phyloP scores from a whole-genome alignment of 257 asterid genomes.

The Perilla frutescens region DNA sequence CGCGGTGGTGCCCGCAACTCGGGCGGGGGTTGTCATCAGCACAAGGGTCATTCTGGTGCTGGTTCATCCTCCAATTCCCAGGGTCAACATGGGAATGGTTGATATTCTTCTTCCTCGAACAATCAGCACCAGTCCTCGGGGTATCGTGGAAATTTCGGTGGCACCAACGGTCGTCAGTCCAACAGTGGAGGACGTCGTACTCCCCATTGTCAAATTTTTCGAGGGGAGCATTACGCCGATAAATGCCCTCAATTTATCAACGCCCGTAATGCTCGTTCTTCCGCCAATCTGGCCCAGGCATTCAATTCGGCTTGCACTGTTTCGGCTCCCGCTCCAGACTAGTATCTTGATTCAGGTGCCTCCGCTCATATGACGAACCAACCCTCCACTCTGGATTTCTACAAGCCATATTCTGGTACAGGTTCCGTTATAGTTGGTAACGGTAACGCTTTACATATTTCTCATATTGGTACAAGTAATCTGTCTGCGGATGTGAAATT shows the following conservation, averaged over 20 bases:
- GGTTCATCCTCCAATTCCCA: background rate
- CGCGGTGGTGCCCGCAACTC: background rate
- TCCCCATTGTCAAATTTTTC: too few species aligned
- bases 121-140: too few species aligned
- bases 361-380: background rate
- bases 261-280: too few species aligned
- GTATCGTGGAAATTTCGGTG: too few species aligned
- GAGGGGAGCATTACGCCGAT: background rate
- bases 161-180: too few species aligned
- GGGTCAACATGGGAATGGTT: too few species aligned
- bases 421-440: constrained; percentile 8
- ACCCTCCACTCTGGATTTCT: background rate
- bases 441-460: background rate
- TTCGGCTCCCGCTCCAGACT: background rate
- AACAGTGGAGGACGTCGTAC: too few species aligned
- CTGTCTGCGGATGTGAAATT: background rate
- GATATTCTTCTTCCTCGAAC: too few species aligned
- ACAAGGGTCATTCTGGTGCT: background rate
- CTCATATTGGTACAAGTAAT: background rate
- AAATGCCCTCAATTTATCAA: background rate
- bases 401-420: background rate
- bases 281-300: background rate
- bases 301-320: background rate
- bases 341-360: background rate
- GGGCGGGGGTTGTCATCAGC: background rate